A percentile compares a stretch with the other conserved stretches of the same genome.
Conservation (phyloP, 768 basidiomycete species). For the Mycena galopus region DNA sequence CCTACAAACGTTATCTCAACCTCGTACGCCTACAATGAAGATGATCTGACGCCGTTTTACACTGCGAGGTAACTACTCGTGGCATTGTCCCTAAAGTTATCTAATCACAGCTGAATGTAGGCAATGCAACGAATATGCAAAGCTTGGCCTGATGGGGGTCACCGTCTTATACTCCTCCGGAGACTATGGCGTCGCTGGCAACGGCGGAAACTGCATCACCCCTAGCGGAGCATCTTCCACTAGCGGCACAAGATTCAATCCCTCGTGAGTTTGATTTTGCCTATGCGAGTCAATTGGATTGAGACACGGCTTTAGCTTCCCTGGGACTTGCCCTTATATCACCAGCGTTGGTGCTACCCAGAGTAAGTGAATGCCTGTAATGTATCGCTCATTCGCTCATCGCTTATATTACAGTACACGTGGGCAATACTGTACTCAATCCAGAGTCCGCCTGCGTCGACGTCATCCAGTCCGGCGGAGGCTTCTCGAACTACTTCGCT, state of each 20-base stretch:
- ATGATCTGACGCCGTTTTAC: slow-evolving; percentile 52
- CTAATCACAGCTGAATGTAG: too few relatives aligned
- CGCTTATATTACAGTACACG: too few relatives aligned
- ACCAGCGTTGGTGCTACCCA: slow-evolving; percentile 64
- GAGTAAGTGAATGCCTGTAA: too few relatives aligned
- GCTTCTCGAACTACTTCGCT: slow-evolving; percentile 58
- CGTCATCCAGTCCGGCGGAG: slow-evolving; percentile 53
- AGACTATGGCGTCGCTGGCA: slow-evolving; percentile 68
- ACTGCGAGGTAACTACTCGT: slow-evolving; percentile 58
- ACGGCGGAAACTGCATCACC: too few relatives aligned
- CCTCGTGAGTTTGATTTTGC: too few relatives aligned
- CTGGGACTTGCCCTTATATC: slow-evolving; percentile 57
- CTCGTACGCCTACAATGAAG: slow-evolving; percentile 60
- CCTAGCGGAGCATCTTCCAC: too few relatives aligned
- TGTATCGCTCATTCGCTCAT: too few relatives aligned
- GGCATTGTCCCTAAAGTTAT: too few relatives aligned
- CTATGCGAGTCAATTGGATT: too few relatives aligned
- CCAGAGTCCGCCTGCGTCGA: slow-evolving; percentile 54
- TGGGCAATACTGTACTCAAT: slow-evolving; percentile 45
- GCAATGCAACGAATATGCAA: too few relatives aligned
- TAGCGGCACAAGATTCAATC: too few relatives aligned
- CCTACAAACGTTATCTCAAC: slow-evolving; percentile 58
- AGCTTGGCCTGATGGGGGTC: slow-evolving; percentile 72
- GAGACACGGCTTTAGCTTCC: too few relatives aligned
- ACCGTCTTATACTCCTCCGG: slow-evolving; percentile 72